Conservation (phyloP, 208 protist genomes). For the Cochliopodium minus region DNA sequence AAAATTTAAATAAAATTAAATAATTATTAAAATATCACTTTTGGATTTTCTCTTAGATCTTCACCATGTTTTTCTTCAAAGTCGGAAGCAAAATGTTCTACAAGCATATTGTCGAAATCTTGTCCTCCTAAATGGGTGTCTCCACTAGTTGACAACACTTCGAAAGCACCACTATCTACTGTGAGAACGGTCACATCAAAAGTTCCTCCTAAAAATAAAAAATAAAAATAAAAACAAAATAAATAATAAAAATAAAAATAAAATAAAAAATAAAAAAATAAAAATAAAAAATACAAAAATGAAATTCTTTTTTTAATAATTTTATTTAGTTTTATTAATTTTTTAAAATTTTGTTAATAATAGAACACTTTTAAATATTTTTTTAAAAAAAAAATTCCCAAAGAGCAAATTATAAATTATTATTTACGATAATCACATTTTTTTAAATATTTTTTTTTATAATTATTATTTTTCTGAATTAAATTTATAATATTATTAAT, state of each 20-base stretch:
- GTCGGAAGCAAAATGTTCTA: constrained; percentile 43
- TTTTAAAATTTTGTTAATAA: too few relatives aligned
- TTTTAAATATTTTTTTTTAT: constrained; percentile 9
- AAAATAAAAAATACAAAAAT: constrained; percentile 17
- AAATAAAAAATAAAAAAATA: constrained; percentile 12
- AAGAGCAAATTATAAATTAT: constrained; percentile 13
- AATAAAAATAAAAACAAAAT: background rate
- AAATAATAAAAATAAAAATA: background rate
- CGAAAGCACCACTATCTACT: constrained; percentile 78
- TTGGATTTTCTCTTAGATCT: constrained; percentile 34
- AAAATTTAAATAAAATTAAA: too few relatives aligned
- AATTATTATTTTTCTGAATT: constrained; percentile 9
- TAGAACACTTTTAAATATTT: constrained; percentile 9
- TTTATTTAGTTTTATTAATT: too few relatives aligned
- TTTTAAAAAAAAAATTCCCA: background rate
- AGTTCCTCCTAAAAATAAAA: constrained; percentile 7
- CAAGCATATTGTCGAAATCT: constrained; percentile 85
- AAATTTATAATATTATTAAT: constrained; percentile 18
- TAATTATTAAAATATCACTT: too few relatives aligned
- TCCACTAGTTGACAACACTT: constrained; percentile 75
- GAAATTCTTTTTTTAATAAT: too few relatives aligned
- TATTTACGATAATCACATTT: background rate
- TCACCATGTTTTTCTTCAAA: constrained; percentile 45
- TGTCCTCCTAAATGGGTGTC: constrained; percentile 89
- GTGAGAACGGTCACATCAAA: constrained; percentile 50